Conservation (phyloP, 2,329 filamentous ascomycete species). For the Aspergillus uvarum region DNA sequence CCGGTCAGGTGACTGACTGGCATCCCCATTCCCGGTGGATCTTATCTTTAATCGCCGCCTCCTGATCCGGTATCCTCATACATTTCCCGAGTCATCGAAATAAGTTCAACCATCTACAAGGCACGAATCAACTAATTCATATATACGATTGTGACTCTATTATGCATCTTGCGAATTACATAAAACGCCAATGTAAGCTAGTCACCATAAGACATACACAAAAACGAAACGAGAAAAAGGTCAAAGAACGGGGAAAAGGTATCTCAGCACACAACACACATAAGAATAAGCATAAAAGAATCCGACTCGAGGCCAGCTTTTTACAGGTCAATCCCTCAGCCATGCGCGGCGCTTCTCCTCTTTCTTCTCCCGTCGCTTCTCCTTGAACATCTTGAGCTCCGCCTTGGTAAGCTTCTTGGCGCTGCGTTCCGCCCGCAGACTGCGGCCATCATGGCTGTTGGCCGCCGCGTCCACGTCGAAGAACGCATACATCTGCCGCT, state of each 20-base stretch:
- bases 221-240: constrained; percentile 1
- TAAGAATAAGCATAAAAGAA: neutral
- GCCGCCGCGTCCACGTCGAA: constrained; percentile 95
- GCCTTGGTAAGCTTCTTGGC: constrained; percentile 80
- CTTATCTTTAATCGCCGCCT: neutral
- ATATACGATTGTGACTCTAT: constrained; percentile 10
- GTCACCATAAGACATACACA: neutral
- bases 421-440: constrained; percentile 85
- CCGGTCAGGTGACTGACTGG: constrained; percentile 14
- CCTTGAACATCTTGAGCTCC: constrained; percentile 87
- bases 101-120: neutral
- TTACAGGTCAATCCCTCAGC: constrained; percentile 66
- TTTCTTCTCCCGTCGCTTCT: constrained; percentile 84
- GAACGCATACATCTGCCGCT: constrained; percentile 86
- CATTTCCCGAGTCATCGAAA: too few relatives aligned
- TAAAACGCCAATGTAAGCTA: constrained; percentile 7
- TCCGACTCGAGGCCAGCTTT: too few relatives aligned
- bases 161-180: constrained; percentile 14
- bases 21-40: neutral
- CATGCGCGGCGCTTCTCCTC: constrained; percentile 93
- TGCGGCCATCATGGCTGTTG: constrained; percentile 84
- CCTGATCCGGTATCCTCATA: neutral
- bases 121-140: neutral
- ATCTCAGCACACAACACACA: constrained; percentile 15
- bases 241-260: constrained; percentile 2